A percentile compares a stretch with the other conserved stretches of the same genome.
Conservation (phyloP, 345 rosid genomes). For the Excoecaria agallocha region DNA sequence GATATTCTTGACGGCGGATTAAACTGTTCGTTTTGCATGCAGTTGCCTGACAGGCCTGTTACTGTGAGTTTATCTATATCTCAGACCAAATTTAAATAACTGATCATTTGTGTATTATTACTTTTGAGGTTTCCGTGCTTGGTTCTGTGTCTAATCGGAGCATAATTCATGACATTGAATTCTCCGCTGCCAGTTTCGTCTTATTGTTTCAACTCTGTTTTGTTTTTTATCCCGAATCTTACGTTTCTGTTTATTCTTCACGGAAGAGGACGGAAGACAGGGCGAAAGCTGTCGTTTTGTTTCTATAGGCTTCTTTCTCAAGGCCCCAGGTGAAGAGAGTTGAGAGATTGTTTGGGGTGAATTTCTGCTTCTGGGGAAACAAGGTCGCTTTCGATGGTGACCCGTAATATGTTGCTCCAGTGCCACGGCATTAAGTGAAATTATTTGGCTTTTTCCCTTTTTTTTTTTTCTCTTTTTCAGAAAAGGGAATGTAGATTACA, state of each 20-base stretch:
- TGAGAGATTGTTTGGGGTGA: neutral
- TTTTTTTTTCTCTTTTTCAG: neutral
- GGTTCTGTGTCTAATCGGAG: neutral
- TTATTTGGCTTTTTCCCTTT: neutral
- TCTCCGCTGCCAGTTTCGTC: neutral
- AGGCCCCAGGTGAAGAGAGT: neutral
- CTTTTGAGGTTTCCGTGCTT: neutral
- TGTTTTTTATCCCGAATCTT: neutral
- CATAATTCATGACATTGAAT: neutral
- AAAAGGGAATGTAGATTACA: too few species aligned
- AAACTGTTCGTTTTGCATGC: constrained; percentile 59
- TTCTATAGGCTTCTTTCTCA: neutral
- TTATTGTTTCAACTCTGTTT: neutral
- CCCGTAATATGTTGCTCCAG: neutral
- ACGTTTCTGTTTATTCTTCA: neutral
- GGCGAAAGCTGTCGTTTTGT: too few species aligned
- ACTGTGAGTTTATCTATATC: constrained; percentile 38
- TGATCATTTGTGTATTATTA: neutral
- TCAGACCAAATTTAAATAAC: neutral
- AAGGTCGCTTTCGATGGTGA: neutral
- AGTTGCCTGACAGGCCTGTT: constrained; percentile 67
- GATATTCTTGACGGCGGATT: constrained; percentile 37
- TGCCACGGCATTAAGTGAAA: neutral
- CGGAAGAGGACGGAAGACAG: neutral
- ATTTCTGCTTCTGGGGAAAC: constrained; percentile 5